Conservation (phyloP, 352 stramenopile genomes). For the Thalassiosira oceanica region DNA sequence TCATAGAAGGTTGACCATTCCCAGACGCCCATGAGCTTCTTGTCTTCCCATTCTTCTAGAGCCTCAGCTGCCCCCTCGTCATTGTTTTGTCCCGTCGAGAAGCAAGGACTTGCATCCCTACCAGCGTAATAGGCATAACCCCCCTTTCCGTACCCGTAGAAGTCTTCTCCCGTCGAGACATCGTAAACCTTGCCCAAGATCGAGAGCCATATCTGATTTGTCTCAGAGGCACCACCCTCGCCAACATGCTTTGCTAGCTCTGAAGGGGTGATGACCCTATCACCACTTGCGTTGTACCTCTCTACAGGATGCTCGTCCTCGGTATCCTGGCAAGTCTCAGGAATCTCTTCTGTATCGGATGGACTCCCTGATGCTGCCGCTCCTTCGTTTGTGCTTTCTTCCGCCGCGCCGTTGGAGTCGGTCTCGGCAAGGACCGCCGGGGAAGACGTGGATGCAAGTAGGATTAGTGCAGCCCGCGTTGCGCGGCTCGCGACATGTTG, state of each 20-base stretch:
- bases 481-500: no score
- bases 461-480: no score
- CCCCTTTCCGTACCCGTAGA: conserved; percentile 56
- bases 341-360: no score
- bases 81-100: conserved; percentile 54
- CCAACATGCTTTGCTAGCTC: neutral
- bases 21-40: conserved; percentile 25
- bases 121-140: conserved; percentile 66
- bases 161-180: conserved; percentile 56
- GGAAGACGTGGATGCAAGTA: no score
- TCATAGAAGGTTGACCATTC: conserved; percentile 45
- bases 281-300: no score
- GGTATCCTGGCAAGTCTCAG: no score
- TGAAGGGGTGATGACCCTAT: conserved; percentile 6
- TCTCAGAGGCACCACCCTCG: neutral
- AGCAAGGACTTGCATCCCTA: conserved; percentile 59
- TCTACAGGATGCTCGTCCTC: no score
- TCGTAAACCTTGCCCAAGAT: conserved; percentile 74
- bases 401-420: no score
- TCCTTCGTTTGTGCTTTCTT: no score
- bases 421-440: no score
- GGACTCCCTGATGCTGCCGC: no score
- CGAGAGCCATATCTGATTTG: conserved; percentile 31
- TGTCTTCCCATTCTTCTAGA: conserved; percentile 23
- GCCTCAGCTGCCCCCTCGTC: conserved; percentile 8